phyloP scores from a whole-genome alignment of 192 early-diverging fungal genomes.

The Coemansia sp. region DNA sequence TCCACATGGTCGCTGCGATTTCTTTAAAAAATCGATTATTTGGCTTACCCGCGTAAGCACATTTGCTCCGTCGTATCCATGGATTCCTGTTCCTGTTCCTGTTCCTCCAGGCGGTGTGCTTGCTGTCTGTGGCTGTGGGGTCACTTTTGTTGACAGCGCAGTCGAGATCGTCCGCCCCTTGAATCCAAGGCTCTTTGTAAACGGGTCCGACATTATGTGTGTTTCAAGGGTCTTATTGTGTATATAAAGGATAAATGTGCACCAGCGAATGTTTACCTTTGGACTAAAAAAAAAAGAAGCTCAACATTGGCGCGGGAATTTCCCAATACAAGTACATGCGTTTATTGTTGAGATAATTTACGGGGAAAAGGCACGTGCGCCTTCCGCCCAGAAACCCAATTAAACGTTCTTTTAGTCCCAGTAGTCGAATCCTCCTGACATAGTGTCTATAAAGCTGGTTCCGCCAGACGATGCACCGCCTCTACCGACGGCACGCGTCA shows the following conservation, averaged over 20 bases:
- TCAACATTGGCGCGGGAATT: too few species aligned
- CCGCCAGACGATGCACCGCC: neutral
- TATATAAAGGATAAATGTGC: too few species aligned
- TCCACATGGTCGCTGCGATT: slow-evolving; percentile 61
- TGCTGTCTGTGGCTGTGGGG: slow-evolving; percentile 58
- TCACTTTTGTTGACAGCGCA: slow-evolving; percentile 13
- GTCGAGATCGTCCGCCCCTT: slow-evolving; percentile 35
- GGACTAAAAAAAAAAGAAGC: too few species aligned
- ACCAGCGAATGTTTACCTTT: too few species aligned
- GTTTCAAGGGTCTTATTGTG: too few species aligned
- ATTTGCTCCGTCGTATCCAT: neutral
- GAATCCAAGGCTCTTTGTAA: slow-evolving; percentile 38
- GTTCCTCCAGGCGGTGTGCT: too few species aligned
- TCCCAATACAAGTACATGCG: neutral
- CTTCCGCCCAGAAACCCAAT: too few species aligned
- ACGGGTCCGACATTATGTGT: slow-evolving; percentile 31
- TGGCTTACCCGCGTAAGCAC: slow-evolving; percentile 35
- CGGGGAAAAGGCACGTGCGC: slow-evolving; percentile 5
- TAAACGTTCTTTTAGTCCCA: slow-evolving; percentile 10
- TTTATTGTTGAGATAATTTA: neutral
- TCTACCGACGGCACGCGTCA: neutral
- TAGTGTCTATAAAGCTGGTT: slow-evolving; percentile 6
- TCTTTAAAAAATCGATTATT: slow-evolving; percentile 46
- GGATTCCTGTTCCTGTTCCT: too few species aligned
- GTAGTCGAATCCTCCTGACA: slow-evolving; percentile 13